Evolutionary conservation across 768 basidiomycete species (phyloP).

Genomic region (Lactifluus echinatus): DNA sequence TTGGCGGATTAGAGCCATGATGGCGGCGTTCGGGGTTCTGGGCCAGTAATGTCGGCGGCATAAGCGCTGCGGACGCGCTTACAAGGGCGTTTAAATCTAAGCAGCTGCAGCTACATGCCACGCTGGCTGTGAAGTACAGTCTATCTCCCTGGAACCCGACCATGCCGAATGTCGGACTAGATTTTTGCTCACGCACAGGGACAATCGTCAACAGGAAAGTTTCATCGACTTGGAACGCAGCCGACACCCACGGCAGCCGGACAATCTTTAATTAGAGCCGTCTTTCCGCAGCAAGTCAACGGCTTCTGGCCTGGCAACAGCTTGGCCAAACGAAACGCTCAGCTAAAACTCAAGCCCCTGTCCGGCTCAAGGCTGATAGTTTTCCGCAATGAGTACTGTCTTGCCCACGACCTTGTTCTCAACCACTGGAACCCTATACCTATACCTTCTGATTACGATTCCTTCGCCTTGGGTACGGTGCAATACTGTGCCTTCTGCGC

Average conservation of each 20-base stretch:
- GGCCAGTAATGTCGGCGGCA: neutral
- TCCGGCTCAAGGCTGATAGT: neutral
- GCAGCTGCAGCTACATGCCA: too few relatives aligned
- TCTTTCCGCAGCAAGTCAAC: neutral
- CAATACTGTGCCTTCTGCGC: neutral
- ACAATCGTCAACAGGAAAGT: neutral
- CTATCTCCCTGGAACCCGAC: neutral
- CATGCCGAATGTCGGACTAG: neutral
- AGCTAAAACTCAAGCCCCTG: neutral
- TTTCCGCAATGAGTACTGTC: neutral
- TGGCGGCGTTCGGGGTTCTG: neutral
- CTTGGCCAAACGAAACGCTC: neutral
- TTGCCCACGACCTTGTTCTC: neutral
- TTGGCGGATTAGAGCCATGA: neutral
- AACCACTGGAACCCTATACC: neutral
- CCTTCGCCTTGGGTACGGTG: neutral
- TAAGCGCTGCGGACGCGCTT: neutral
- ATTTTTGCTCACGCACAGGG: neutral
- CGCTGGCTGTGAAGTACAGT: neutral
- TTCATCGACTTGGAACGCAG: too few relatives aligned
- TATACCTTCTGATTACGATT: neutral
- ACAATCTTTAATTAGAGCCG: too few relatives aligned
- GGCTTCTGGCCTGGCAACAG: neutral
- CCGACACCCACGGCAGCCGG: too few relatives aligned
- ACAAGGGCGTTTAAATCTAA: neutral